These are phyloP conservation scores for Syzygium jambos DNA, from an alignment of 345 rosid genomes.

Conservation along the genomic window DNA sequence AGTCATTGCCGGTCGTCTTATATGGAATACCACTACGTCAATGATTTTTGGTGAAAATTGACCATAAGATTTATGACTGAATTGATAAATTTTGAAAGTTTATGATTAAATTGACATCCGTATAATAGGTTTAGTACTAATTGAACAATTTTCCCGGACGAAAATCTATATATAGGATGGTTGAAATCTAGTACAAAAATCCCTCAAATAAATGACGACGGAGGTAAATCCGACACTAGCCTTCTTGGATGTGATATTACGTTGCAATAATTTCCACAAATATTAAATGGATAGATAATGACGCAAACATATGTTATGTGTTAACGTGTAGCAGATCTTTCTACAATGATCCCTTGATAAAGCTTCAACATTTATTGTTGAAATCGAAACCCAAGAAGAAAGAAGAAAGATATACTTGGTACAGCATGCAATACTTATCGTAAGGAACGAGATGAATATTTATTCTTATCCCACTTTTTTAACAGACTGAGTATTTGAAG, in stretches of 20 bases:
- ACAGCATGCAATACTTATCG: neutral
- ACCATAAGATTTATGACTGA: too few relatives aligned
- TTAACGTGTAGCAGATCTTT: neutral
- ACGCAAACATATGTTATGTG: neutral
- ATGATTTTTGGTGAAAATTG: too few relatives aligned
- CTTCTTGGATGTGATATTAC: neutral
- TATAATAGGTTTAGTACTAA: neutral
- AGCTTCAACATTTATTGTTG: neutral
- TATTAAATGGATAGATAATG: neutral
- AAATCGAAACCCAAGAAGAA: neutral
- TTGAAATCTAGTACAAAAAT: neutral
- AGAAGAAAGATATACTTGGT: neutral
- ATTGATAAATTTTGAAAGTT: too few relatives aligned
- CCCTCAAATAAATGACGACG: neutral
- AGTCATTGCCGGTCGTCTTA: neutral
- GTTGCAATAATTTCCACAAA: neutral
- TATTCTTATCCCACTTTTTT: neutral
- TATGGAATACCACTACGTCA: fast-evolving
- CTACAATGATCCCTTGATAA: neutral
- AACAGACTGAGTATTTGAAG: neutral
- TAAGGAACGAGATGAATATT: neutral
- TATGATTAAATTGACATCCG: too few relatives aligned
- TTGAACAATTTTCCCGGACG: too few relatives aligned
- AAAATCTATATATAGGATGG: too few relatives aligned
- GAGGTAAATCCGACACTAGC: neutral